These are phyloP conservation scores for Stylonectria norvegica DNA, from an alignment of 2,329 filamentous ascomycete genomes.

Conservation along the genomic window DNA sequence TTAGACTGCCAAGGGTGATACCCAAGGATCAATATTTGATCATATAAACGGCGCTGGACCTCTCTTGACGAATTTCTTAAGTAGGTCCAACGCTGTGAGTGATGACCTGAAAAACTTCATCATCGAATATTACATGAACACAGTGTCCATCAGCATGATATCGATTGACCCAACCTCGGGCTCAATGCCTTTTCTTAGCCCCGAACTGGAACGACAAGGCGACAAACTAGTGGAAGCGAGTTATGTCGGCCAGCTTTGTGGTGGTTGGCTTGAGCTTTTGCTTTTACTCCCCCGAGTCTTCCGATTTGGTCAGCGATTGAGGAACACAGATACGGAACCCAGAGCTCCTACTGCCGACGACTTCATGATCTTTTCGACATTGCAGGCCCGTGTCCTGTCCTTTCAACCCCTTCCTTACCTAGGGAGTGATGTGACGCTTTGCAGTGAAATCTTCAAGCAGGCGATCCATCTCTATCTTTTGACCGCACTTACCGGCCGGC, in stretches of 20 bases:
- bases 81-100: slow-evolving; percentile 24
- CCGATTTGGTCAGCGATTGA: slow-evolving; percentile 30
- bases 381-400: slow-evolving; percentile 32
- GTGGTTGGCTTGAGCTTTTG: slow-evolving; percentile 26
- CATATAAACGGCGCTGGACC: slow-evolving; percentile 37
- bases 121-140: slow-evolving; percentile 40
- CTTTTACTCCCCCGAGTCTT: slow-evolving; percentile 29
- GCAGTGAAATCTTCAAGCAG: slow-evolving; percentile 36
- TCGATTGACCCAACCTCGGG: slow-evolving; percentile 27
- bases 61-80: slow-evolving; percentile 29
- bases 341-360: slow-evolving; percentile 31
- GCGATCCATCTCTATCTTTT: slow-evolving; percentile 35
- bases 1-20: slow-evolving; percentile 30
- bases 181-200: slow-evolving; percentile 14
- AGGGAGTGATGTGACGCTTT: slow-evolving; percentile 30
- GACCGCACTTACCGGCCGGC: not conserved
- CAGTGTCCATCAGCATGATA: slow-evolving; percentile 38
- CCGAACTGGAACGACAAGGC: slow-evolving; percentile 16
- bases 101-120: slow-evolving; percentile 36
- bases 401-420: slow-evolving; percentile 30
- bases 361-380: slow-evolving; percentile 32
- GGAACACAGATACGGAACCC: slow-evolving; percentile 8
- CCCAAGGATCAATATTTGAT: slow-evolving; percentile 37
- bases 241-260: slow-evolving; percentile 26
- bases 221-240: slow-evolving; percentile 11